Percentiles rank a stretch among this genome's conserved stretches.
These are phyloP conservation scores for Actinomortierella wolfii DNA, from an alignment of 371 early-diverging fungal species.

Conservation along the genomic window DNA sequence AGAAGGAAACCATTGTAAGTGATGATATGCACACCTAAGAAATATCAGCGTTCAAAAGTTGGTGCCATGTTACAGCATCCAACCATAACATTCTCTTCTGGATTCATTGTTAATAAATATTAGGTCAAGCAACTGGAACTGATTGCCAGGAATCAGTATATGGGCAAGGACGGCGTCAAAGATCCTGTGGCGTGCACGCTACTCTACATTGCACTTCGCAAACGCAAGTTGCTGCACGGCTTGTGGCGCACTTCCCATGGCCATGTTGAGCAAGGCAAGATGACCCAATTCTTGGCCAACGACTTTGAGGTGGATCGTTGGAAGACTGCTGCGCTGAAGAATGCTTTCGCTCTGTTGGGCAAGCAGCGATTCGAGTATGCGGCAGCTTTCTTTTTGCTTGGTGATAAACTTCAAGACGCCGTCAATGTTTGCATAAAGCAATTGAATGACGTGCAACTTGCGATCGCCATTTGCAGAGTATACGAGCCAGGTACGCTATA, in stretches of 20 bases:
- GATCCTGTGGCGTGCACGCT: slow-evolving; percentile 87
- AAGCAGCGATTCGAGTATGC: slow-evolving; percentile 95
- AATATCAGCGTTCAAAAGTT: not conserved
- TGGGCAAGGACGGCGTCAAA: slow-evolving; percentile 67
- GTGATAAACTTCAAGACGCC: slow-evolving; percentile 85
- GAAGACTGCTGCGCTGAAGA: slow-evolving; percentile 94
- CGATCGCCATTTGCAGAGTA: slow-evolving; percentile 86
- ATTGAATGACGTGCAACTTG: slow-evolving; percentile 88
- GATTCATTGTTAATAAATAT: not conserved
- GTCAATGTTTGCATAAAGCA: slow-evolving; percentile 90
- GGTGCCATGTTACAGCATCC: not conserved
- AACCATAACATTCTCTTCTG: not conserved
- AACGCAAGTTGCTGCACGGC: slow-evolving; percentile 83
- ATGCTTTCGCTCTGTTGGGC: slow-evolving; percentile 95
- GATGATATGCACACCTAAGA: not conserved
- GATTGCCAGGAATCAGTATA: slow-evolving; percentile 89
- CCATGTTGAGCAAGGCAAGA: slow-evolving; percentile 87
- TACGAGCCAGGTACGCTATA: slow-evolving; percentile 74
- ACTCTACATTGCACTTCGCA: slow-evolving; percentile 85
- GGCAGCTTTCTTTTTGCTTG: slow-evolving; percentile 94
- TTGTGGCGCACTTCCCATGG: slow-evolving; percentile 86
- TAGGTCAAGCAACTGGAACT: slow-evolving; percentile 76
- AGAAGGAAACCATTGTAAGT: slow-evolving; percentile 73
- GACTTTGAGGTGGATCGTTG: slow-evolving; percentile 88
- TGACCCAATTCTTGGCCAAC: slow-evolving; percentile 88